These are phyloP conservation scores for Marsdenia floribunda DNA, from an alignment of 257 asterid species.

Conservation along the genomic window DNA sequence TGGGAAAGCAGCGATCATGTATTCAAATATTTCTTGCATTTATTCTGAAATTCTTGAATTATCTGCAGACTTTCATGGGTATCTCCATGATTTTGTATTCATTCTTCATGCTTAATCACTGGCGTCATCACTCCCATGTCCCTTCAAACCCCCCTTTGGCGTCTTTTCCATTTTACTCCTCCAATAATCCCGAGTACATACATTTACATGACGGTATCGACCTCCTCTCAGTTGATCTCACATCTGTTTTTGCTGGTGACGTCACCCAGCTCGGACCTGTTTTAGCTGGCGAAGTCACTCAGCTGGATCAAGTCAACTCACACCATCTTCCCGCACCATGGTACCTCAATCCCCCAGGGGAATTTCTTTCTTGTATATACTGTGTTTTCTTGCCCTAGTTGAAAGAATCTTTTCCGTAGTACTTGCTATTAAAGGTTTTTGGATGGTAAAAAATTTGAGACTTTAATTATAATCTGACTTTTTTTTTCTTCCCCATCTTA, in stretches of 20 bases:
- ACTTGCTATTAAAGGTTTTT: neutral
- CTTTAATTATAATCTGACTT: neutral
- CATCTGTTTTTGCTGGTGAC: conserved; percentile 3
- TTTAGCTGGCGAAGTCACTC: neutral
- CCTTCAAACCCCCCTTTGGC: conserved; percentile 19
- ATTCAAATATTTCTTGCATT: conserved; percentile 57
- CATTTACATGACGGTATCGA: neutral
- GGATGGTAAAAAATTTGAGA: conserved; percentile 2
- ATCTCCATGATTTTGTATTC: conserved; percentile 56
- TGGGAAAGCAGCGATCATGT: conserved; percentile 47
- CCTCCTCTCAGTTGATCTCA: conserved; percentile 2
- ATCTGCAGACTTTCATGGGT: conserved; percentile 62
- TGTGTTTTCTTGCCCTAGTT: neutral
- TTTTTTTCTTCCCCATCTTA: neutral
- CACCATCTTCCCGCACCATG: conserved; percentile 62
- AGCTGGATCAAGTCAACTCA: conserved; percentile 22
- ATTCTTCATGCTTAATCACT: conserved; percentile 57
- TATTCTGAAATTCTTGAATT: conserved; percentile 66
- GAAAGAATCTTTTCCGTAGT: neutral
- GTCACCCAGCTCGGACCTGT: neutral
- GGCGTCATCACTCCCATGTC: conserved; percentile 34
- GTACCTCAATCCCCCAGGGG: conserved; percentile 20
- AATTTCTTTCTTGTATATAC: neutral
- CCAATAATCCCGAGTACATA: neutral
- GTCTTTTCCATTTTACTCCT: neutral